Evolutionary conservation across 768 basidiomycete species (phyloP).

Genomic region (Russula abietina): DNA sequence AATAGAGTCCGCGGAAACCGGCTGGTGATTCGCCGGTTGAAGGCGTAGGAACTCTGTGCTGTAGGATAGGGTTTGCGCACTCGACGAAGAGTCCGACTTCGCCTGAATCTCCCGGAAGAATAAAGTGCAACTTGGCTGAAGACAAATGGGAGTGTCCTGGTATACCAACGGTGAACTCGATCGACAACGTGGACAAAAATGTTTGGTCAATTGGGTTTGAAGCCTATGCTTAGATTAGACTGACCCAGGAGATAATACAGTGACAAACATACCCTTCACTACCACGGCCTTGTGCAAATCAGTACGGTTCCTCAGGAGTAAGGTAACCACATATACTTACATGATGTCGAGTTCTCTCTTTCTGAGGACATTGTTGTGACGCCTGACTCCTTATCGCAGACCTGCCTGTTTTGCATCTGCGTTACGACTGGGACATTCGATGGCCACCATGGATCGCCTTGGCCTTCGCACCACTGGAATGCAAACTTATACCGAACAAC

Average conservation of each 20-base stretch:
- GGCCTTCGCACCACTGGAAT: conserved; percentile 76
- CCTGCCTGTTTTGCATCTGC: neutral
- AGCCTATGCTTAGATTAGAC: conserved; percentile 6
- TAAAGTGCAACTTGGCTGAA: conserved; percentile 47
- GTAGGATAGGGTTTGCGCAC: conserved; percentile 31
- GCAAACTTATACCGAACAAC: conserved; percentile 79
- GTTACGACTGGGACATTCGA: neutral
- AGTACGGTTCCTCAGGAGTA: neutral
- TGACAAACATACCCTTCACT: conserved; percentile 1
- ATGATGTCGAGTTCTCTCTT: neutral
- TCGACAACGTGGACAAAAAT: conserved; percentile 41
- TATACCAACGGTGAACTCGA: conserved; percentile 50
- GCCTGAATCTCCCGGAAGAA: conserved; percentile 43
- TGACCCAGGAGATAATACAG: neutral
- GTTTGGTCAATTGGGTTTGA: neutral
- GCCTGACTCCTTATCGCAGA: neutral
- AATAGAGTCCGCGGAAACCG: conserved; percentile 34
- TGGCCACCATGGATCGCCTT: conserved; percentile 54
- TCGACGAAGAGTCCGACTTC: conserved; percentile 44
- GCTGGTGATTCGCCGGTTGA: conserved; percentile 11
- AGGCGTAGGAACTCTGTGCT: conserved; percentile 27
- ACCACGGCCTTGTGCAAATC: neutral
- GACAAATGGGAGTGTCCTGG: conserved; percentile 52
- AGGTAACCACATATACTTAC: neutral
- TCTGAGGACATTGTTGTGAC: neutral